Evolutionary conservation across 2,329 filamentous ascomycete species (phyloP), one percentile per base, ranked within the genome.

Genomic region (Beauveria bassiana): DNA sequence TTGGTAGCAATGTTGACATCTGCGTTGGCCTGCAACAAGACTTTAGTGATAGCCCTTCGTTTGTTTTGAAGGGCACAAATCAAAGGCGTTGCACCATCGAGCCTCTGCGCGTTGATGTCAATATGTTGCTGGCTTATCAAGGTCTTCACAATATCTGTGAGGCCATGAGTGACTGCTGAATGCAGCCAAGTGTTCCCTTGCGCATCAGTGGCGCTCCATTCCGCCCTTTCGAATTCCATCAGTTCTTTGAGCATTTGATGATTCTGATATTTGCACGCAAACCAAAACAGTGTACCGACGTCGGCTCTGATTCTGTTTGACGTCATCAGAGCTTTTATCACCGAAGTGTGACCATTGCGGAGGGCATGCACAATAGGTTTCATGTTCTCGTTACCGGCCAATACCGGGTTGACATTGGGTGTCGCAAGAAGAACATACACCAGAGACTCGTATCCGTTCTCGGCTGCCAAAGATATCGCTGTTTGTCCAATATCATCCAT

Each of bases 111-210:
- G 45, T 59, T 52, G 9, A 59, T 52, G 6, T 22, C 7, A 2
- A 20, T 24, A 5, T 22, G 20, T 1, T 52, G 20, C 12, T 45
- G 22, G 6, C 7, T 8, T n/a, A 52, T 14, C 5, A 59, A 18
- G 2, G 5, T 2, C 24, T 31, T 52, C 5, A 34, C 57, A 14
- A 18, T n/a, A 12, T 43, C 47, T 34, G 47, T 24, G 34, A 22
- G 47, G 20, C 47, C 57, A 24, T 18, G n/a, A 18, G 18, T 2
- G n/a, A 47, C 47, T 20, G 57, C 57, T n/a, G 38, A 7, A 31
- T 59, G 57, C 7, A 59, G 47, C 57, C 57, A 59, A n/a, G 31
- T 52, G 38, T n/a, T 45, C 3, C 57, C 57, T 10, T 24, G n/a
- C 5, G 8, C 8, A n/a, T 43, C 57, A 3, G 24, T 31, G 12